Evolutionary conservation across 2,329 filamentous ascomycete species (phyloP), one percentile per base, ranked within the genome.

Genomic region (Orbilia quercus): DNA sequence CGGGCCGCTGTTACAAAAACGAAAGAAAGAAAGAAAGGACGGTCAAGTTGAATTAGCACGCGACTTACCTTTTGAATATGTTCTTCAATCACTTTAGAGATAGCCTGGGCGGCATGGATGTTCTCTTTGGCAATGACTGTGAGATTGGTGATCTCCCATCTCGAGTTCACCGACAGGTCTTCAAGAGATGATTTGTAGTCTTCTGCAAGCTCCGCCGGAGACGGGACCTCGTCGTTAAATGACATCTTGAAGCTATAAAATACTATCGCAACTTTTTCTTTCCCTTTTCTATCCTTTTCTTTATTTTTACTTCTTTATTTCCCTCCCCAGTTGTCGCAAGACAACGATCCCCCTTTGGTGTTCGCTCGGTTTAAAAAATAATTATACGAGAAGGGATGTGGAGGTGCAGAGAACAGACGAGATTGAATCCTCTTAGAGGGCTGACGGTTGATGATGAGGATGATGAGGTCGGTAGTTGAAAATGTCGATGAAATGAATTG

Each of bases 91-190:
- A 91, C 91, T 79, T 91, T 88, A 16, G 95, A 93, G 78, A 99
- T 98, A 76, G 91, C 91, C 81, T 96, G 88, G 36, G 95, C 95
- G 84, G 97, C 91, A 82, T 96, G 92, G 76, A 93, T 97, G 79
- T 96, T 96, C 82, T 99, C 95, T 81, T 96, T 92, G 72, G 95
- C 95, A 82, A 99, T 98, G 81, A 96, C 89, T 75, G 95, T 99
- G 82, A 99, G 83, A 82, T 96, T 98, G 85, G 91, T 94, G 81
- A 99, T 99, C 82, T 98, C 94, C 82, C 92, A 92, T 79, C 92
- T 90, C 82, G 92, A 91, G 83, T 97, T 97, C 80, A 89, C 87
- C 76, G 90, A 91, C 79, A 99, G 85, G 81, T 97, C 94, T 82
- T 96, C 91, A 80, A 99, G 84, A 62, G 93, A 95, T 79, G 92